These are phyloP conservation scores for Emmonsiellopsis sp. DNA, from an alignment of 2,329 filamentous ascomycete species.

Conservation along the genomic window DNA sequence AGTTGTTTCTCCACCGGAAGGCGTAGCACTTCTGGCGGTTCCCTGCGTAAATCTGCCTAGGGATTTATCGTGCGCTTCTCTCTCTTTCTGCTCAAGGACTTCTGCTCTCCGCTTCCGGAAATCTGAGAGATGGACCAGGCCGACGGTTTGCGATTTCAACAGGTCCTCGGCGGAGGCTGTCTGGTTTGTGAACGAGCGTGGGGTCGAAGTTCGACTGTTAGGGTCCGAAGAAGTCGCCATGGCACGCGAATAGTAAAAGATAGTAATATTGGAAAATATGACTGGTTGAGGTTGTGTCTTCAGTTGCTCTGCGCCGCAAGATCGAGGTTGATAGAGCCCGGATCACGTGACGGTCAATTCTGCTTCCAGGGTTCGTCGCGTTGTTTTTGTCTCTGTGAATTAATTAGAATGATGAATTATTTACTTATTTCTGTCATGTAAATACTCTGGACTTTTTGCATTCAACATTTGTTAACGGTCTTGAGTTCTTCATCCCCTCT, in stretches of 20 bases:
- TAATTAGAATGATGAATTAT: too few species aligned
- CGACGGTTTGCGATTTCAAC: constrained; percentile 77
- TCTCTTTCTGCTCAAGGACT: constrained; percentile 82
- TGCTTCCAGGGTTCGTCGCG: too few species aligned
- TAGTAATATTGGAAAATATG: neutral
- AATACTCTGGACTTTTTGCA: neutral
- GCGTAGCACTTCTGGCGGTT: constrained; percentile 43
- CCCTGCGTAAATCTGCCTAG: constrained; percentile 33
- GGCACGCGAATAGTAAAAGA: neutral
- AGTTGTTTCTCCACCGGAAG: constrained; percentile 35
- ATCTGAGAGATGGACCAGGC: constrained; percentile 82
- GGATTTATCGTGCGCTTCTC: constrained; percentile 61
- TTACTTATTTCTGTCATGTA: too few species aligned
- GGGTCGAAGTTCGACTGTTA: constrained; percentile 34
- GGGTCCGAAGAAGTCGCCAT: constrained; percentile 23
- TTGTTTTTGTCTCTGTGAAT: too few species aligned
- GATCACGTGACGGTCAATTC: too few species aligned
- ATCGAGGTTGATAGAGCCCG: too few species aligned
- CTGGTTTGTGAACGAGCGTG: constrained; percentile 59
- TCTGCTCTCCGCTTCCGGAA: constrained; percentile 94
- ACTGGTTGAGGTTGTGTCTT: too few species aligned
- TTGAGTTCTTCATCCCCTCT: too few species aligned
- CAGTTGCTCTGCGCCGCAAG: too few species aligned
- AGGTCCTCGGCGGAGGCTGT: constrained; percentile 69
- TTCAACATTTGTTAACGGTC: too few species aligned